A percentile compares a stretch with the other conserved stretches of the same genome.
These are phyloP conservation scores for Herpomyces periplanetae DNA, from an alignment of 2,329 filamentous ascomycete genomes.

Conservation along the genomic window DNA sequence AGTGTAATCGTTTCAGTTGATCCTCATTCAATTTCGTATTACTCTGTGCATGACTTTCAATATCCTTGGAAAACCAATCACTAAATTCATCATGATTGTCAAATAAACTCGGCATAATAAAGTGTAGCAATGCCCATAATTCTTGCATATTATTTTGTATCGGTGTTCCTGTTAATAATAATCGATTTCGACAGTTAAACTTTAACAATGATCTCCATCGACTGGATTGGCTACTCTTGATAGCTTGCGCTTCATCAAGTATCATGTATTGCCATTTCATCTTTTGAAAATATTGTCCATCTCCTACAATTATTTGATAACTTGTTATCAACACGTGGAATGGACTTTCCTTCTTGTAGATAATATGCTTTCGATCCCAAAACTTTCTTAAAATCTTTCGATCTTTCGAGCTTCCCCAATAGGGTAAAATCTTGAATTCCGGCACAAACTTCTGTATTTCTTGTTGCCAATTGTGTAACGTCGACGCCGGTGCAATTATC, in stretches of 20 bases:
- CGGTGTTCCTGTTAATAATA: constrained; percentile 73
- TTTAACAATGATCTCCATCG: constrained; percentile 80
- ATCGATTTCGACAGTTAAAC: constrained; percentile 76
- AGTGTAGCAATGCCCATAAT: constrained; percentile 81
- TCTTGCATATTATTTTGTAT: constrained; percentile 99
- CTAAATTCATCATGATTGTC: constrained; percentile 74
- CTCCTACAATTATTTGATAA: constrained; percentile 81
- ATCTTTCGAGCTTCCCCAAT: constrained; percentile 81
- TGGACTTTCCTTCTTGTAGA: constrained; percentile 60
- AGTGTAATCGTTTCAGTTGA: constrained; percentile 75
- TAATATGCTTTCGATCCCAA: constrained; percentile 91
- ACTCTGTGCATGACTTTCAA: constrained; percentile 88
- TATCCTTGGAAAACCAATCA: constrained; percentile 80
- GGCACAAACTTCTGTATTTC: constrained; percentile 87
- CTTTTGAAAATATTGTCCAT: constrained; percentile 92
- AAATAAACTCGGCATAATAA: constrained; percentile 98
- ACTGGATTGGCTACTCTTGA: constrained; percentile 87
- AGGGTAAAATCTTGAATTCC: constrained; percentile 68
- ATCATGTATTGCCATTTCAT: constrained; percentile 99
- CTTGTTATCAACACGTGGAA: constrained; percentile 92
- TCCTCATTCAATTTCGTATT: constrained; percentile 99
- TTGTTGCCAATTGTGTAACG: constrained; percentile 95
- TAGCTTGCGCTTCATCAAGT: constrained; percentile 84
- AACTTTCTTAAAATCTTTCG: constrained; percentile 89
- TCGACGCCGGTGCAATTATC: constrained; percentile 79